These are phyloP conservation scores for Saururus chinensis DNA, from an alignment of 164 flowering plant genomes.

Conservation along the genomic window DNA sequence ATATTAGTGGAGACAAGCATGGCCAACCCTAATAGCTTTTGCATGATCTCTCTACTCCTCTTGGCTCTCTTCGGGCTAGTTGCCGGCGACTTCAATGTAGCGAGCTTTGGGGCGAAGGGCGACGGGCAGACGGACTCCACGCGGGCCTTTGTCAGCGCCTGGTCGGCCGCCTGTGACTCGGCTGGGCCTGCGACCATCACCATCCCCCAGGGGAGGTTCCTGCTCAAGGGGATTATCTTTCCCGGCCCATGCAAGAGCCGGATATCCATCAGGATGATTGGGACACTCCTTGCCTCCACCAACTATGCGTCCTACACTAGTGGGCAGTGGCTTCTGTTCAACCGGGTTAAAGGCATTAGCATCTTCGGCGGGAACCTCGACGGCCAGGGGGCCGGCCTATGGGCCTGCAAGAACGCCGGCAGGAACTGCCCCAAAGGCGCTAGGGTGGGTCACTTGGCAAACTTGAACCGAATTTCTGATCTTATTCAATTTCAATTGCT, in stretches of 20 bases:
- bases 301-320: not conserved
- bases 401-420: conserved; percentile 12
- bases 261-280: conserved; percentile 34
- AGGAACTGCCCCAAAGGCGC: conserved; percentile 14
- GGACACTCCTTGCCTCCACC: conserved; percentile 24
- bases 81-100: conserved; percentile 21
- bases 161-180: conserved; percentile 41
- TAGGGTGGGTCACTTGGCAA: conserved; percentile 7
- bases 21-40: not conserved
- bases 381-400: conserved; percentile 13
- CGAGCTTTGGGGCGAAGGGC: conserved; percentile 35
- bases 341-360: conserved; percentile 5
- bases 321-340: conserved; percentile 13
- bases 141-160: conserved; percentile 32
- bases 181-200: conserved; percentile 18
- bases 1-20: not conserved
- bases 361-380: conserved; percentile 17
- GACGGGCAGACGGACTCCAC: conserved; percentile 45
- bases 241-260: conserved; percentile 30
- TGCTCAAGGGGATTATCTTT: conserved; percentile 19
- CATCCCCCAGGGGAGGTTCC: conserved; percentile 41
- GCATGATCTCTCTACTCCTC: not conserved
- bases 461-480: not conserved
- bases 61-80: not conserved
- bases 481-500: not conserved